phyloP scores from a whole-genome alignment of 108 stramenopile species.

The Stephanodiscus minutulus region DNA sequence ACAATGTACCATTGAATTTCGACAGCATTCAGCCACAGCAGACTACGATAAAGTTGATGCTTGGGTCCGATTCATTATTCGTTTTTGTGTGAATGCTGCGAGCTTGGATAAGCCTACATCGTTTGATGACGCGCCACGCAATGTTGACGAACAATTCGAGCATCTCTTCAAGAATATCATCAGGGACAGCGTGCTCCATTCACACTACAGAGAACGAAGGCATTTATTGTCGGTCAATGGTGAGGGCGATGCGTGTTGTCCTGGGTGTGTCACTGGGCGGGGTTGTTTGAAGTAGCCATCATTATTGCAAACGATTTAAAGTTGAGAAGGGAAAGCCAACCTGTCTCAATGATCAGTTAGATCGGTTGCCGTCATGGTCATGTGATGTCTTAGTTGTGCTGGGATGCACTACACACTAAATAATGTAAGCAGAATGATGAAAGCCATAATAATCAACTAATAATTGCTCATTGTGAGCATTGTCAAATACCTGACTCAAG shows the following conservation, averaged over 20 bases:
- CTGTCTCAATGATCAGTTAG: too few relatives aligned
- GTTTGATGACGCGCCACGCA: background rate
- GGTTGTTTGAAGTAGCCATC: background rate
- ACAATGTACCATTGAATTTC: slow-evolving; percentile 32
- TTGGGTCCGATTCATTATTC: slow-evolving; percentile 25
- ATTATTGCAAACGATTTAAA: background rate
- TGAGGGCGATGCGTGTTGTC: background rate
- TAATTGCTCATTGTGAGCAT: too few relatives aligned
- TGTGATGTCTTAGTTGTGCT: too few relatives aligned
- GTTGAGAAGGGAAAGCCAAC: too few relatives aligned
- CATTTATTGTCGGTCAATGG: background rate
- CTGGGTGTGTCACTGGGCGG: background rate
- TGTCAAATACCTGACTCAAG: too few relatives aligned
- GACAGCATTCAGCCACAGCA: slow-evolving; percentile 24
- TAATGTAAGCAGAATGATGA: background rate
- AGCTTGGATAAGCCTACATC: slow-evolving; percentile 13
- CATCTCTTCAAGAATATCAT: slow-evolving; percentile 9
- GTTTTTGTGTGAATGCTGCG: slow-evolving; percentile 18
- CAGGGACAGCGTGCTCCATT: background rate
- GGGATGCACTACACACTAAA: too few relatives aligned
- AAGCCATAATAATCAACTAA: too few relatives aligned
- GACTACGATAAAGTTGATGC: slow-evolving; percentile 7
- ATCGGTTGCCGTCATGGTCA: too few relatives aligned
- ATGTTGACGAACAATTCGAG: slow-evolving; percentile 18
- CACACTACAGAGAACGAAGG: background rate